phyloP scores from a whole-genome alignment of 805 yeast species.

The Starmerella sp. region DNA sequence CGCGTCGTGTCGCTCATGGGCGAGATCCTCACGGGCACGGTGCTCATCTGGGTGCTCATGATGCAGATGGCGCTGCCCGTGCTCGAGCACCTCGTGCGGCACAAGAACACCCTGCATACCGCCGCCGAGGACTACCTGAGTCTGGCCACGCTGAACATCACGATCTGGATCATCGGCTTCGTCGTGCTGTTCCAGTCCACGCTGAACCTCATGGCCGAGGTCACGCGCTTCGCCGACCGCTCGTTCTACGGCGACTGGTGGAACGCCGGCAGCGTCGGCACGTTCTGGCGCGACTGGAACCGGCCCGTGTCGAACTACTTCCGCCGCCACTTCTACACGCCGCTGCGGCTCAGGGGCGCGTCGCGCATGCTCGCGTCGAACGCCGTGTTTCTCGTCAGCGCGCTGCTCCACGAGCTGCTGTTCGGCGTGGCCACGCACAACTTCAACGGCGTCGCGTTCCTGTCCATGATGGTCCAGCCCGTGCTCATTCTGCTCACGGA shows the following conservation, averaged over 20 bases:
- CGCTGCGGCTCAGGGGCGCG: conserved; percentile 31
- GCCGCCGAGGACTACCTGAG: conserved; percentile 30
- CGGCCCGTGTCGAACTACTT: conserved; percentile 36
- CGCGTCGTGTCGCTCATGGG: conserved; percentile 28
- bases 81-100: conserved; percentile 29
- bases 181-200: conserved; percentile 34
- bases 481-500: conserved; percentile 34
- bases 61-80: conserved; percentile 36
- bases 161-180: conserved; percentile 37
- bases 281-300: conserved; percentile 41
- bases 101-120: conserved; percentile 24
- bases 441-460: conserved; percentile 37
- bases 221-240: conserved; percentile 37
- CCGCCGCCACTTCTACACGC: conserved; percentile 34
- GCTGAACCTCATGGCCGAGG: conserved; percentile 36
- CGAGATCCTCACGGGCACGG: conserved; percentile 30
- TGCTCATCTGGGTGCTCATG: conserved; percentile 32
- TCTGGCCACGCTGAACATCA: conserved; percentile 33
- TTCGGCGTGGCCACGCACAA: conserved; percentile 40
- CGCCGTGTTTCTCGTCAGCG: conserved; percentile 35
- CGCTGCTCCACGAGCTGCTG: conserved; percentile 37
- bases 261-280: conserved; percentile 39
- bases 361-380: conserved; percentile 26
- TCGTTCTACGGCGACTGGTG: conserved; percentile 41
- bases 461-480: conserved; percentile 36